Conservation (phyloP, 352 stramenopile species). For the Blastocystis sp. region DNA sequence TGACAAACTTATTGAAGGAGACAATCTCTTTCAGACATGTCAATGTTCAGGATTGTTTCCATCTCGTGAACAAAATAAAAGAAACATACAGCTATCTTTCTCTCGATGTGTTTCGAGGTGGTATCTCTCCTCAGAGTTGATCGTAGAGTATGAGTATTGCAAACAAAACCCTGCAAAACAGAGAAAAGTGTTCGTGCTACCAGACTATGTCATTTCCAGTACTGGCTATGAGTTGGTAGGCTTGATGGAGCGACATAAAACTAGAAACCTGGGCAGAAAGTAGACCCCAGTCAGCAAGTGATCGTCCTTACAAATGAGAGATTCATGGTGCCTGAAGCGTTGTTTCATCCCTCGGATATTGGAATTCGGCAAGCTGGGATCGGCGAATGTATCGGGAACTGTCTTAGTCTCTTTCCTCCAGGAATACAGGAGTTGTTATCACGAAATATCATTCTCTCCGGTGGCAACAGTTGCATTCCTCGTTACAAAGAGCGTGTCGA, state of each 20-base stretch:
- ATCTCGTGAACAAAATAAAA: conserved; percentile 20
- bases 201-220: conserved; percentile 25
- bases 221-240: conserved; percentile 28
- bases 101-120: background rate
- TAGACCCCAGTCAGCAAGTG: conserved; percentile 17
- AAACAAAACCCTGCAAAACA: background rate
- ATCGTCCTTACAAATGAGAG: background rate
- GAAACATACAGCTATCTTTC: conserved; percentile 40
- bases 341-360: conserved; percentile 53
- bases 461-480: background rate
- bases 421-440: background rate
- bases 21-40: conserved; percentile 25
- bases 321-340: conserved; percentile 45
- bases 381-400: background rate
- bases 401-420: background rate
- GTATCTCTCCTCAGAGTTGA: background rate
- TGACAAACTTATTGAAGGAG: conserved; percentile 80
- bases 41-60: conserved; percentile 34
- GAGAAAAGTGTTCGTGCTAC: conserved; percentile 15
- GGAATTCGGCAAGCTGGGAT: conserved; percentile 37
- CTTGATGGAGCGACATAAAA: background rate
- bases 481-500: background rate
- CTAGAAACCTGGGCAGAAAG: conserved; percentile 3
- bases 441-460: background rate
- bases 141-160: background rate